phyloP scores from a whole-genome alignment of 2,329 filamentous ascomycete genomes.

The Plenodomus tracheiphilus region DNA sequence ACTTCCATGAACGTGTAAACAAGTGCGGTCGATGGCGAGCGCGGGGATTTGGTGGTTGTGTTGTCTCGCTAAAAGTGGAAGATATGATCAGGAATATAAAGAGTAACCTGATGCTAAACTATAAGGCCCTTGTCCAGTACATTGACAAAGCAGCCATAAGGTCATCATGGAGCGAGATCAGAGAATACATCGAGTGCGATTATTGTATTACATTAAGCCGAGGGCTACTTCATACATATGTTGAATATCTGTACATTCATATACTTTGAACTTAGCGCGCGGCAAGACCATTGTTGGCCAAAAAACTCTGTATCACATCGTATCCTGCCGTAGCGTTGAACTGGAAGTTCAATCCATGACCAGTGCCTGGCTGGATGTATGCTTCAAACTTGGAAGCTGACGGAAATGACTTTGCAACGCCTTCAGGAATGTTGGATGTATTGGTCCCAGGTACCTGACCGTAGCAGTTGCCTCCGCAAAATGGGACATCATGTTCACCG shows the following conservation, averaged over 20 bases:
- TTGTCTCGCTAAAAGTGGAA: too few species aligned
- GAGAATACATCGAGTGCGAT: too few species aligned
- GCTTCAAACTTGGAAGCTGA: slow-evolving; percentile 56
- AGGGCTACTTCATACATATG: neutral
- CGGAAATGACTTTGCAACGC: slow-evolving; percentile 49
- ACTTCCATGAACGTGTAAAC: too few species aligned
- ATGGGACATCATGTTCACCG: slow-evolving; percentile 56
- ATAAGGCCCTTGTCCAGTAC: too few species aligned
- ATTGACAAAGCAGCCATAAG: too few species aligned
- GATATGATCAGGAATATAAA: too few species aligned
- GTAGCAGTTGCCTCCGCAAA: slow-evolving; percentile 65
- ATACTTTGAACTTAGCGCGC: neutral
- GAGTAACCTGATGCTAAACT: too few species aligned
- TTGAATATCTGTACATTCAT: neutral
- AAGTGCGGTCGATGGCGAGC: too few species aligned
- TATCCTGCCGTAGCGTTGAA: slow-evolving; percentile 49
- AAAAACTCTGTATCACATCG: slow-evolving; percentile 41
- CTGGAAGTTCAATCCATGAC: slow-evolving; percentile 53
- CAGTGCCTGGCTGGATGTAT: slow-evolving; percentile 57
- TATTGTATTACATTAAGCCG: neutral
- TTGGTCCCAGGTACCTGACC: slow-evolving; percentile 43
- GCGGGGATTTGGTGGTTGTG: too few species aligned
- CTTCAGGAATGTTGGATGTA: slow-evolving; percentile 51
- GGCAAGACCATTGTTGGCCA: slow-evolving; percentile 31
- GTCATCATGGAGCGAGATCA: too few species aligned